Evolutionary conservation across 306 rosid species (phyloP).

Genomic region (Amphicarpaea edgeworthii): DNA sequence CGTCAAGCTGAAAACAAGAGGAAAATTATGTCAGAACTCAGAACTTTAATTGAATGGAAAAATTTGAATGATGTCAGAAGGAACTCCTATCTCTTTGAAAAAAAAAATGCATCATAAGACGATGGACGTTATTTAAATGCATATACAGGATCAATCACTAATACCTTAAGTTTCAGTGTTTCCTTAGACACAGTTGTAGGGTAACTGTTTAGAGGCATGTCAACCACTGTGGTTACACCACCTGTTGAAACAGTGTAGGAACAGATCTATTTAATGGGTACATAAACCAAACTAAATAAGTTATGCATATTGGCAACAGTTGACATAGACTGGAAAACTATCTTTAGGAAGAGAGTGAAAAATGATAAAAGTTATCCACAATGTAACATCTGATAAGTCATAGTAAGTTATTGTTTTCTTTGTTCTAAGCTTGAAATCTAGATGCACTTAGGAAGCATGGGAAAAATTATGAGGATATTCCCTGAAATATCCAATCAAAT

Average conservation of each 20-base stretch:
- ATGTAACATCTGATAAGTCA: slow-evolving; percentile 16
- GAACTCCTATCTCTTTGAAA: slow-evolving; percentile 21
- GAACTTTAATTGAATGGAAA: not conserved
- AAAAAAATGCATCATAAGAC: slow-evolving; percentile 30
- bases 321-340: not conserved
- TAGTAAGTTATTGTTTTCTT: slow-evolving; percentile 3
- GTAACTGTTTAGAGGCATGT: slow-evolving; percentile 91
- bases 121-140: slow-evolving; percentile 16
- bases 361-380: slow-evolving; percentile 8
- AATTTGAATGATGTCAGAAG: slow-evolving; percentile 2
- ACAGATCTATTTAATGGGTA: slow-evolving; percentile 32
- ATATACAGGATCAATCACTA: slow-evolving; percentile 7
- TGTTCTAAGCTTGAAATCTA: slow-evolving; percentile 14
- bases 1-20: slow-evolving; percentile 63
- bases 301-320: not conserved
- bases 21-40: slow-evolving; percentile 39
- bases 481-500: slow-evolving; percentile 35
- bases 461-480: slow-evolving; percentile 1
- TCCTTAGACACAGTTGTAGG: slow-evolving; percentile 89
- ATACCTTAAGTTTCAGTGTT: slow-evolving; percentile 83
- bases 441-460: slow-evolving; percentile 22
- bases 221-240: slow-evolving; percentile 91
- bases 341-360: slow-evolving; percentile 1
- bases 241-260: slow-evolving; percentile 61
- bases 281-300: slow-evolving; percentile 27